Percentiles rank a stretch among this genome's conserved stretches.
Conservation (phyloP, 83 land plant genomes). For the Isoetes engelmannii region DNA sequence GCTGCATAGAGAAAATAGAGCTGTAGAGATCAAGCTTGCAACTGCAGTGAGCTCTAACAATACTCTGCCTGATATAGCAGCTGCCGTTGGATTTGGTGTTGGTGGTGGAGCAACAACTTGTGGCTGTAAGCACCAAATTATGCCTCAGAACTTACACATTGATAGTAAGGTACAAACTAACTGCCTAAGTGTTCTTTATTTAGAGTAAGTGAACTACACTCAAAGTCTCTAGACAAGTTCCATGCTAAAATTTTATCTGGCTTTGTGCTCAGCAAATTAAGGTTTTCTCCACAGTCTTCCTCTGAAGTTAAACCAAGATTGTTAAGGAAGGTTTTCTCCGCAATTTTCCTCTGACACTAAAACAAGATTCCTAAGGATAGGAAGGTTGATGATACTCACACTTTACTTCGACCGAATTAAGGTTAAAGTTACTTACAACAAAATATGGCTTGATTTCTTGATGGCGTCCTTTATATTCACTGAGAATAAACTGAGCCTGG, state of each 20-base stretch:
- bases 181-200: not conserved
- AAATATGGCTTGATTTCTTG: constrained; percentile 54
- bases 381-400: too few species aligned
- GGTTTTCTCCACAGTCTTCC: not conserved
- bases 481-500: constrained; percentile 37
- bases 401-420: not conserved
- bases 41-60: constrained; percentile 62
- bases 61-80: constrained; percentile 73
- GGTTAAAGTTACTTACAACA: constrained; percentile 27
- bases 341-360: too few species aligned
- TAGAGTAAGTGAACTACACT: too few species aligned
- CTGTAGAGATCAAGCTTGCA: constrained; percentile 56
- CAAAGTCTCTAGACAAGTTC: not conserved
- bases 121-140: constrained; percentile 45
- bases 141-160: not conserved
- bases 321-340: too few species aligned
- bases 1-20: constrained; percentile 56
- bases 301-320: too few species aligned
- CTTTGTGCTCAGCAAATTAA: not conserved
- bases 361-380: too few species aligned
- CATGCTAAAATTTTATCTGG: not conserved
- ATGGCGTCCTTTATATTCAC: constrained; percentile 56
- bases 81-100: constrained; percentile 72
- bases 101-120: constrained; percentile 48
- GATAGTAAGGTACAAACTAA: not conserved